Percentiles rank a stretch among this genome's conserved stretches.
Conservation (phyloP, 164 flowering plant genomes). For the Stephania japonica region DNA sequence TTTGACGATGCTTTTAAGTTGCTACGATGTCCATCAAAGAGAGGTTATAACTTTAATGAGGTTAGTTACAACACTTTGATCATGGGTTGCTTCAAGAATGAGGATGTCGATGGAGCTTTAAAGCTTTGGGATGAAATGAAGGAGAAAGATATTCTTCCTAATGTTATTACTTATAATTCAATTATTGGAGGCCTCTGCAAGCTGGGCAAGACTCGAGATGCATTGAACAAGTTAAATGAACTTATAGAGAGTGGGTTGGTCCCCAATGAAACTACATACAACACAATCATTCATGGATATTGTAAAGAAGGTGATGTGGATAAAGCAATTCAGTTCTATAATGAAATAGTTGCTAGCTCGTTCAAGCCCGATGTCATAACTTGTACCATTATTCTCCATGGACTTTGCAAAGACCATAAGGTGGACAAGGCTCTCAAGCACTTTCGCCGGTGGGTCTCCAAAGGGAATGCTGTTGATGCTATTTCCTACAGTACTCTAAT, state of each 20-base stretch:
- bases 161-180: conserved; percentile 53
- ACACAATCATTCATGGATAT: conserved; percentile 67
- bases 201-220: conserved; percentile 45
- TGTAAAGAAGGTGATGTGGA: conserved; percentile 66
- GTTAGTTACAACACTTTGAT: conserved; percentile 82
- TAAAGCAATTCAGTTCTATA: conserved; percentile 74
- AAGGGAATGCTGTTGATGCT: conserved; percentile 56
- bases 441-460: conserved; percentile 52
- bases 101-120: conserved; percentile 47
- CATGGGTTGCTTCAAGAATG: conserved; percentile 48
- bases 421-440: conserved; percentile 77
- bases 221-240: conserved; percentile 59
- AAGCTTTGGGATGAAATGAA: conserved; percentile 82
- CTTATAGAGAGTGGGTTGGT: conserved; percentile 54
- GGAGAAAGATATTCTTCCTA: conserved; percentile 54
- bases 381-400: conserved; percentile 70
- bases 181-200: conserved; percentile 80
- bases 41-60: conserved; percentile 64
- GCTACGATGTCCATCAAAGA: conserved; percentile 34
- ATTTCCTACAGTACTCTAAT: conserved; percentile 71
- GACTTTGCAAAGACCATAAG: conserved; percentile 62
- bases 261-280: conserved; percentile 76
- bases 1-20: conserved; percentile 52
- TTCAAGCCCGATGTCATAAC: conserved; percentile 69
- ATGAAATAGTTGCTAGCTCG: conserved; percentile 61